A percentile compares a stretch with the other conserved stretches of the same genome.
Evolutionary conservation across 2,329 filamentous ascomycete species (phyloP).

Genomic region (Aurifilum marmelostoma): DNA sequence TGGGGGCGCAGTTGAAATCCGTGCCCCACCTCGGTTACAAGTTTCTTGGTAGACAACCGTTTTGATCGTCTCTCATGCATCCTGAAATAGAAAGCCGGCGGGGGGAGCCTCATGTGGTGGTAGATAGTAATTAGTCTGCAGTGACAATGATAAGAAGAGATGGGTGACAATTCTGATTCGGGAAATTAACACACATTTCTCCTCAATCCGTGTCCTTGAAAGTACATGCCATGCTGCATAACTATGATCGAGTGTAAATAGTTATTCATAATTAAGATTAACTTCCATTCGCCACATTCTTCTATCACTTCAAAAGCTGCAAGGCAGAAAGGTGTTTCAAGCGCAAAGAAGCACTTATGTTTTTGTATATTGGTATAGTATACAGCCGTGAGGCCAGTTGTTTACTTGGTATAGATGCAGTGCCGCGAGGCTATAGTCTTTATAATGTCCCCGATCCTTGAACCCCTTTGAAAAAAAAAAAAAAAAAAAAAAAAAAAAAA

Average conservation of each 20-base stretch:
- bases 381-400: background rate
- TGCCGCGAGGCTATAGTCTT: slow-evolving; percentile 1
- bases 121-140: too few species aligned
- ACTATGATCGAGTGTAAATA: background rate
- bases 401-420: slow-evolving; percentile 1
- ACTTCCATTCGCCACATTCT: background rate
- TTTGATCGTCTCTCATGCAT: background rate
- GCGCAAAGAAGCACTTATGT: background rate
- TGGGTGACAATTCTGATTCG: background rate
- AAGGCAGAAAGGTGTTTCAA: background rate
- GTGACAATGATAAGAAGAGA: background rate
- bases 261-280: background rate
- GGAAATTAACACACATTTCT: background rate
- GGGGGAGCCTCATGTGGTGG: background rate
- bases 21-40: background rate
- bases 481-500: background rate
- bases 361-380: slow-evolving; percentile 4
- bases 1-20: too few species aligned
- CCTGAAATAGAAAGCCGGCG: background rate
- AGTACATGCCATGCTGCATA: background rate
- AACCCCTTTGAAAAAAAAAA: background rate
- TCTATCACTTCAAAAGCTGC: background rate
- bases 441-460: background rate
- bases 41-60: background rate
- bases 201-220: background rate